A percentile compares a stretch with the other conserved stretches of the same genome.
phyloP scores from a whole-genome alignment of 345 rosid species.

The Turritis glabra region DNA sequence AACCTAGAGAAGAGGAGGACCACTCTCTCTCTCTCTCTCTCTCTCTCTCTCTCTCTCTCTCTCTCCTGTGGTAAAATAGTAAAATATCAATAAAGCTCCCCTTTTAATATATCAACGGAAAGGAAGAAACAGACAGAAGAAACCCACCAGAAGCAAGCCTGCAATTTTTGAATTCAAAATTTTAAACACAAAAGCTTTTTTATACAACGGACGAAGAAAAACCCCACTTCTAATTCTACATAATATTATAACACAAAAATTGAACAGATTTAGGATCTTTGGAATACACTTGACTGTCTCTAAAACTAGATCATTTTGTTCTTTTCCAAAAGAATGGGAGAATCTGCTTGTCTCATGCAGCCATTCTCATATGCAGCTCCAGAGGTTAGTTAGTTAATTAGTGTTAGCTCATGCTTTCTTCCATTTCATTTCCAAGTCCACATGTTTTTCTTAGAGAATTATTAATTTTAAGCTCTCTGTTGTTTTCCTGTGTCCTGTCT shows the following conservation, averaged over 20 bases:
- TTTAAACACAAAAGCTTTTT: slow-evolving; percentile 33
- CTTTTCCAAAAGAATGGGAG: slow-evolving; percentile 57
- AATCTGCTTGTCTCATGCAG: slow-evolving; percentile 80
- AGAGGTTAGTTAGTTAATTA: slow-evolving; percentile 59
- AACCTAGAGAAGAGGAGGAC: too few relatives aligned
- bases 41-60: neutral
- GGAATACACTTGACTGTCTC: slow-evolving; percentile 7
- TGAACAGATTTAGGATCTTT: neutral
- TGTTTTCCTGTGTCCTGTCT: slow-evolving; percentile 6
- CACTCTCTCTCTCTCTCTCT: neutral
- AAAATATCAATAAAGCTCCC: neutral
- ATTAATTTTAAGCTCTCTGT: slow-evolving; percentile 14
- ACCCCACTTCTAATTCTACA: too few relatives aligned
- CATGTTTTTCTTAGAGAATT: neutral
- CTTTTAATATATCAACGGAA: neutral
- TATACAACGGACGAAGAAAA: slow-evolving; percentile 30
- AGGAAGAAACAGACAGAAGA: slow-evolving; percentile 7
- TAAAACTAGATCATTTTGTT: neutral
- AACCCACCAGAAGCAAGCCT: neutral
- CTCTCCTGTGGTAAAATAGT: neutral
- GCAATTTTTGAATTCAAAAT: slow-evolving; percentile 38
- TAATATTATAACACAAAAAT: too few relatives aligned
- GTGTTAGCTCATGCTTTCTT: neutral
- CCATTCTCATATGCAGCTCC: slow-evolving; percentile 77
- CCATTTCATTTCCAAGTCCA: neutral